Conservation (phyloP, 2,329 filamentous ascomycete species). For the Xylariaceae sp. region DNA sequence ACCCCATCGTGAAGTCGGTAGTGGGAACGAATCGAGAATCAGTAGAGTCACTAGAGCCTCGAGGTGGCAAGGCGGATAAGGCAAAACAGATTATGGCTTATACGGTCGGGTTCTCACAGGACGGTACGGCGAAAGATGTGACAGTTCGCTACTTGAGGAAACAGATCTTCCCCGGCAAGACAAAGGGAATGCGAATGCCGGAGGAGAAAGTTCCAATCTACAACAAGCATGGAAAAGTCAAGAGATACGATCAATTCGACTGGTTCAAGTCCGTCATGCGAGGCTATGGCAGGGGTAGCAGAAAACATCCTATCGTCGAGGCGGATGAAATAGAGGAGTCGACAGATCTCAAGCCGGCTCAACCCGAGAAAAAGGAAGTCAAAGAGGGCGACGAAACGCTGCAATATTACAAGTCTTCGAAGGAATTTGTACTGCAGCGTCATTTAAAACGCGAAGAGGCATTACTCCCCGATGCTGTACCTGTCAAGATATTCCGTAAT, state of each 20-base stretch:
- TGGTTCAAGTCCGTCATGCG: slow-evolving; percentile 85
- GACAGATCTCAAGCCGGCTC: slow-evolving; percentile 70
- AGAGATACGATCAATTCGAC: slow-evolving; percentile 73
- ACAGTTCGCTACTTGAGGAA: slow-evolving; percentile 86
- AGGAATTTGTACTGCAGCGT: slow-evolving; percentile 79
- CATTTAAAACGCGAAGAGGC: slow-evolving; percentile 93
- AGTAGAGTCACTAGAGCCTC: slow-evolving; percentile 74
- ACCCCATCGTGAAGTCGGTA: slow-evolving; percentile 66
- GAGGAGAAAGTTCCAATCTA: slow-evolving; percentile 79
- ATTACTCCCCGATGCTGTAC: slow-evolving; percentile 63
- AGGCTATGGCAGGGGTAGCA: slow-evolving; percentile 58
- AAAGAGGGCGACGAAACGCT: slow-evolving; percentile 78
- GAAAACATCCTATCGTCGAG: slow-evolving; percentile 57
- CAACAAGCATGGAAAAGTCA: slow-evolving; percentile 73
- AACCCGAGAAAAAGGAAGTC: slow-evolving; percentile 69
- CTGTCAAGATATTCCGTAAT: slow-evolving; percentile 72
- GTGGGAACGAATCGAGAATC: slow-evolving; percentile 72
- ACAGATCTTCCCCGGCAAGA: slow-evolving; percentile 80
- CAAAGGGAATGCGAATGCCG: slow-evolving; percentile 78
- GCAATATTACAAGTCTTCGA: slow-evolving; percentile 82
- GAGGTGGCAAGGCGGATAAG: slow-evolving; percentile 78
- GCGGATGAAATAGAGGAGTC: slow-evolving; percentile 77
- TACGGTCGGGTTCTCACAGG: slow-evolving; percentile 75
- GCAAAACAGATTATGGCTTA: slow-evolving; percentile 90
- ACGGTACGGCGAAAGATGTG: slow-evolving; percentile 91